Evolutionary conservation across 139 green algal species (phyloP), one percentile per base, ranked within the genome.

Genomic region (Marvania coccoides): DNA sequence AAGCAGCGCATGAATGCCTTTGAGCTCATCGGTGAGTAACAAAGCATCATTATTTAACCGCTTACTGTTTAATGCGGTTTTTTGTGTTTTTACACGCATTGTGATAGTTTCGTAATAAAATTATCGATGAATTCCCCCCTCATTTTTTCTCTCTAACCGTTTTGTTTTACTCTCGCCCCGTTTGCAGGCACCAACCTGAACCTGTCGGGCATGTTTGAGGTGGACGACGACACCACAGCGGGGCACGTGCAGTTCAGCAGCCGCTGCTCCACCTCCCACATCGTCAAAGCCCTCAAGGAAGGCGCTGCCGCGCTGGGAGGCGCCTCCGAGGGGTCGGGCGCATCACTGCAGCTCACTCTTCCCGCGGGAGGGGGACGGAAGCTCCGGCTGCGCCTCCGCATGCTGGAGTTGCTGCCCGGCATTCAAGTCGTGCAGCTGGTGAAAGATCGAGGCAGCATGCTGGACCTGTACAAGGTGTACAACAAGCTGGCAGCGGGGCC

Each of bases 221-320:
- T 54, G 15, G 47, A 47, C 6, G 59, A 51, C 31, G 58, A 63
- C 7, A n/a, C 39, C 23, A 65, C 48, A 2, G 53, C 37, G 2
- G 34, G 61, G 6, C 69, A 75, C 12, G 70, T 72, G 51, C 70
- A 76, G 38, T 76, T 76, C 40, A 72, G 53, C 51, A 76, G 56
- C 47, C 61, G 39, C 39, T 37, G 47, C 33, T 26, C 53, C 6
- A 47, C 61, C 2, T 28, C 12, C 0, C 37, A 72, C 23, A 53
- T 76, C 6, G 7, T 71, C 2, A 61, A 30, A 2, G 37, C 47
- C 4, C 36, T 76, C 7, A 37, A 59, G 53, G 30, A 34, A 7
- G 63, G 47, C 4, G 54, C 37, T 6, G 35, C n/a, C 5, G 62
- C 26, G 26, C 30, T 76, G 33, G 70, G 62, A n/a, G 70, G 70